phyloP scores from a whole-genome alignment of 345 rosid species.

The Tarenaya hassleriana region DNA sequence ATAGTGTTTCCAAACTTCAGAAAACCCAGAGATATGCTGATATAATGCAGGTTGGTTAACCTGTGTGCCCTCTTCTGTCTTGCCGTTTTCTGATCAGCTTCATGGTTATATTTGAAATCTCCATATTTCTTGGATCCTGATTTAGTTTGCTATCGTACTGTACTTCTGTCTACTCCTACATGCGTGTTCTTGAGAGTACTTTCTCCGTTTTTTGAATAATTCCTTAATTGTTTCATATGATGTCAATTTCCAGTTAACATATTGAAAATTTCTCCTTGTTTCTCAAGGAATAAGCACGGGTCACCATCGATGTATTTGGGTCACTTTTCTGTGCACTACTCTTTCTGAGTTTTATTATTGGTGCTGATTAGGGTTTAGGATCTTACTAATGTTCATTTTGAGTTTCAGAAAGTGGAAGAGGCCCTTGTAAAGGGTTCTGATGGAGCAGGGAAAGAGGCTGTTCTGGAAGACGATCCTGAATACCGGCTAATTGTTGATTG shows the following conservation, averaged over 20 bases:
- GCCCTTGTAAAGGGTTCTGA: slow-evolving; percentile 66
- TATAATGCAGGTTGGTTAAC: slow-evolving; percentile 70
- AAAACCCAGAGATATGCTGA: slow-evolving; percentile 72
- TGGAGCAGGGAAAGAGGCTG: slow-evolving; percentile 49
- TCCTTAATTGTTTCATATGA: background rate
- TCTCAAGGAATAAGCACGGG: no score
- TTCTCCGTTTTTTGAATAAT: no score
- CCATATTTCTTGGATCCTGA: background rate
- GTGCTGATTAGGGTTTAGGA: background rate
- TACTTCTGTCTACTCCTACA: no score
- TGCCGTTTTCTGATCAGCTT: background rate
- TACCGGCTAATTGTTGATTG: slow-evolving; percentile 90
- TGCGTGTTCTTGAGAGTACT: no score
- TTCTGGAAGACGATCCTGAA: slow-evolving; percentile 89
- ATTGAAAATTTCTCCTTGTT: no score
- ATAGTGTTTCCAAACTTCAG: slow-evolving; percentile 75
- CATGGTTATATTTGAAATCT: background rate
- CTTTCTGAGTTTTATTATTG: background rate
- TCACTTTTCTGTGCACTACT: no score
- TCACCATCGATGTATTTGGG: no score
- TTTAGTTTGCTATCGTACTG: no score
- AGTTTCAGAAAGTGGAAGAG: slow-evolving; percentile 70
- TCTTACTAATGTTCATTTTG: slow-evolving; percentile 2
- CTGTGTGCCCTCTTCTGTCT: background rate
- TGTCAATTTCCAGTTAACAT: background rate